Percentiles rank a stretch among this genome's conserved stretches.
phyloP scores from a whole-genome alignment of 192 early-diverging fungal species.

The Linnemannia elongata region DNA sequence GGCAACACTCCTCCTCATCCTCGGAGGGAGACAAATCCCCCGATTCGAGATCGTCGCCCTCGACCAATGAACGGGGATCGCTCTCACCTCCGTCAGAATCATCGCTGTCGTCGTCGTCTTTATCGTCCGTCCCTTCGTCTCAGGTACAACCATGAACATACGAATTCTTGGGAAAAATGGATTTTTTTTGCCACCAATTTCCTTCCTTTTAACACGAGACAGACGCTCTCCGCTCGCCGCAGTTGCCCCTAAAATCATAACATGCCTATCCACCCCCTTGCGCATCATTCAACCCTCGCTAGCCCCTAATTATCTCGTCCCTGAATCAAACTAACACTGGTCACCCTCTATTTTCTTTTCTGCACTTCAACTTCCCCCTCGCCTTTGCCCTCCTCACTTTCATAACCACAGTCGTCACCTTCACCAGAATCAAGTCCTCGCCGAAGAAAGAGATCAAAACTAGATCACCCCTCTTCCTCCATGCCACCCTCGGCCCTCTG shows the following conservation, averaged over 20 bases:
- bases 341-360: not conserved
- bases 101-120: not conserved
- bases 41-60: not conserved
- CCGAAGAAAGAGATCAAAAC: not conserved
- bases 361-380: not conserved
- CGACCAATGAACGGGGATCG: too few species aligned
- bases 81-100: not conserved
- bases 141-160: not conserved
- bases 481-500: not conserved
- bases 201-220: not conserved
- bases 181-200: not conserved
- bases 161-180: not conserved
- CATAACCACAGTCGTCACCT: not conserved
- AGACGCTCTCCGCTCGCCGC: not conserved
- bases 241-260: not conserved
- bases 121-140: not conserved
- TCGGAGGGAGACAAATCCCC: not conserved
- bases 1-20: not conserved
- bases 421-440: not conserved
- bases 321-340: not conserved
- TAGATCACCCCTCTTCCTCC: not conserved
- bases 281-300: not conserved
- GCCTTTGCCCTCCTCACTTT: not conserved
- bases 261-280: not conserved
- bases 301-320: not conserved